Percentiles rank a stretch among this genome's conserved stretches.
Conservation (phyloP, 2,329 filamentous ascomycete genomes). For the Colletotrichum endophyticum region DNA sequence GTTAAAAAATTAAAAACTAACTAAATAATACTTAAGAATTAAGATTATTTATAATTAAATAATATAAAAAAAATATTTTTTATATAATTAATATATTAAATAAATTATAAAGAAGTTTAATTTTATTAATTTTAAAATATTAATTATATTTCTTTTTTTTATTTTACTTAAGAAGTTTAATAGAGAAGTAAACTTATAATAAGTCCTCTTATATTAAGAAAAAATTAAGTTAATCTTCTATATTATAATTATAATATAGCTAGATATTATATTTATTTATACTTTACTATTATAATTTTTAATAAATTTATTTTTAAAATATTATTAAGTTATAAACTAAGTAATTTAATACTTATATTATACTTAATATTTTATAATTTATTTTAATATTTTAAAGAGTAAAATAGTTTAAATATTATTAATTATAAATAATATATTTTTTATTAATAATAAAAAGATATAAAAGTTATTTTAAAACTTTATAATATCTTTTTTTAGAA, state of each 20-base stretch:
- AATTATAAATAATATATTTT: neutral
- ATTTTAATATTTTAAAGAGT: neutral
- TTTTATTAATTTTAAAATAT: no score
- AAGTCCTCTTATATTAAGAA: neutral
- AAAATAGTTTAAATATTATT: neutral
- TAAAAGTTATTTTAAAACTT: neutral
- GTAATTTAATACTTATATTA: neutral
- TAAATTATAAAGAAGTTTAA: no score
- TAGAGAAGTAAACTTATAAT: no score
- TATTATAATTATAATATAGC: neutral
- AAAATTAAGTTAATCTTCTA: neutral
- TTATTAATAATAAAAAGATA: neutral
- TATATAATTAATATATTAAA: no score
- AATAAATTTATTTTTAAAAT: neutral
- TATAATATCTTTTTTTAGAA: neutral
- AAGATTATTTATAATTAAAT: no score
- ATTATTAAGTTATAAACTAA: neutral
- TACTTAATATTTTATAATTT: neutral
- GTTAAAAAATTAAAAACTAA: no score
- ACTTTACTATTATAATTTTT: neutral
- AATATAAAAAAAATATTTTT: no score
- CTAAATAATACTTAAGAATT: no score
- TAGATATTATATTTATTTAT: neutral
- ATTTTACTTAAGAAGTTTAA: no score
- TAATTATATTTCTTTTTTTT: no score